phyloP scores from a whole-genome alignment of 2,329 filamentous ascomycete species.

The Sarocladium strictum region DNA sequence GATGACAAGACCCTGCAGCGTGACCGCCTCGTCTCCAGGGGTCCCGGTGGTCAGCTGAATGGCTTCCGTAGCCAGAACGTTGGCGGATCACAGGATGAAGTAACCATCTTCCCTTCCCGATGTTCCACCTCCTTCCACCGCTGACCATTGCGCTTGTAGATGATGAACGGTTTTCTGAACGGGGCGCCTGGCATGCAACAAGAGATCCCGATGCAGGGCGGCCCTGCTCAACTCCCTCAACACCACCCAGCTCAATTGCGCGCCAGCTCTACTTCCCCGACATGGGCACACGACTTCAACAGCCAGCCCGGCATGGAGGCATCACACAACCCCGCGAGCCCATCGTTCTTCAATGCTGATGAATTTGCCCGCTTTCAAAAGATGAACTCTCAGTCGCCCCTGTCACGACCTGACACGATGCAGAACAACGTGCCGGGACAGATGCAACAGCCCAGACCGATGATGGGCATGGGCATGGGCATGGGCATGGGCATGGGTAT shows the following conservation, averaged over 20 bases:
- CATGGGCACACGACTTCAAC: constrained; percentile 48
- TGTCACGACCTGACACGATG: constrained; percentile 51
- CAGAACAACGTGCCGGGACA: constrained; percentile 43
- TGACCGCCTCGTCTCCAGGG: constrained; percentile 75
- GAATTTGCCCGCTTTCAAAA: constrained; percentile 88
- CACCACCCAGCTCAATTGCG: constrained; percentile 46
- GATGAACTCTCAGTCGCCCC: constrained; percentile 43
- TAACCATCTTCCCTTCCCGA: constrained; percentile 22
- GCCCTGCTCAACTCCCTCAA: constrained; percentile 38
- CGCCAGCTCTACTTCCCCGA: constrained; percentile 47
- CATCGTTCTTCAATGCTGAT: constrained; percentile 65
- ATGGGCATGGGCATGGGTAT: constrained; percentile 33
- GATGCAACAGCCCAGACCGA: constrained; percentile 51
- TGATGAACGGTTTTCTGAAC: constrained; percentile 91
- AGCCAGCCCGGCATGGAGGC: constrained; percentile 65
- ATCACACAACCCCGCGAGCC: constrained; percentile 54
- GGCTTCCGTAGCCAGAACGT: constrained; percentile 70
- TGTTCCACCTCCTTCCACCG: neutral
- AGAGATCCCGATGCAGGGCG: constrained; percentile 47
- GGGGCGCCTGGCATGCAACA: constrained; percentile 58
- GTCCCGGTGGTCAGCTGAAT: constrained; percentile 64
- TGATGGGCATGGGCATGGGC: constrained; percentile 47
- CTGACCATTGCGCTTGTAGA: constrained; percentile 40
- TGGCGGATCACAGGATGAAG: constrained; percentile 69
- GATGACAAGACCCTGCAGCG: constrained; percentile 93